Percentiles rank a stretch among this genome's conserved stretches.
These are phyloP conservation scores for Solanum bulbocastanum DNA, from an alignment of 257 asterid genomes.

Conservation along the genomic window DNA sequence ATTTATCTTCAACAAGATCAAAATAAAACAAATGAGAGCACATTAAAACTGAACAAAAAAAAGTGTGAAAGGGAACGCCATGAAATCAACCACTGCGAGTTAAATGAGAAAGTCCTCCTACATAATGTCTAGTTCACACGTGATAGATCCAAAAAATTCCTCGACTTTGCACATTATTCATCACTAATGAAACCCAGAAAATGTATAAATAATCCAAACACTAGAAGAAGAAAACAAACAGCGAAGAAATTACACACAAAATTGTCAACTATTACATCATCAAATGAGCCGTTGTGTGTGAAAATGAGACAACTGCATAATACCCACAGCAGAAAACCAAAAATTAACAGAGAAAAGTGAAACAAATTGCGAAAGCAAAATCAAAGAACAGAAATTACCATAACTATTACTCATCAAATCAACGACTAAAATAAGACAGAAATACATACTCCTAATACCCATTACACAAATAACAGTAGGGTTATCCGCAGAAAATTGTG, in stretches of 20 bases:
- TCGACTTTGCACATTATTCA: neutral
- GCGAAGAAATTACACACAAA: neutral
- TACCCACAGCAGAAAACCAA: neutral
- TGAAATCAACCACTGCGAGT: neutral
- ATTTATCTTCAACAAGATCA: conserved; percentile 23
- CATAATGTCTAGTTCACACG: neutral
- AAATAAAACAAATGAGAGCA: neutral
- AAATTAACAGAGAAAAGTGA: neutral
- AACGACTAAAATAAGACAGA: neutral
- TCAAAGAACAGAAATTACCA: neutral
- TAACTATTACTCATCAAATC: neutral
- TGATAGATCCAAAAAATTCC: neutral
- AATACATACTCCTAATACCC: neutral
- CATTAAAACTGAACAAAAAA: neutral
- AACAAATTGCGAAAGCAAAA: neutral
- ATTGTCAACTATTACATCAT: neutral
- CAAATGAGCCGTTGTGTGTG: neutral
- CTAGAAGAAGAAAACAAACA: too few relatives aligned
- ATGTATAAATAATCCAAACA: neutral
- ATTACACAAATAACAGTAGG: neutral
- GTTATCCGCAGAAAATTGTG: neutral
- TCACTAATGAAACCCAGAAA: neutral
- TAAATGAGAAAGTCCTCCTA: neutral
- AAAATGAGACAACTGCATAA: neutral
- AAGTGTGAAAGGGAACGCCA: neutral